phyloP scores from a whole-genome alignment of 345 rosid species.

The Carallia brachiata region DNA sequence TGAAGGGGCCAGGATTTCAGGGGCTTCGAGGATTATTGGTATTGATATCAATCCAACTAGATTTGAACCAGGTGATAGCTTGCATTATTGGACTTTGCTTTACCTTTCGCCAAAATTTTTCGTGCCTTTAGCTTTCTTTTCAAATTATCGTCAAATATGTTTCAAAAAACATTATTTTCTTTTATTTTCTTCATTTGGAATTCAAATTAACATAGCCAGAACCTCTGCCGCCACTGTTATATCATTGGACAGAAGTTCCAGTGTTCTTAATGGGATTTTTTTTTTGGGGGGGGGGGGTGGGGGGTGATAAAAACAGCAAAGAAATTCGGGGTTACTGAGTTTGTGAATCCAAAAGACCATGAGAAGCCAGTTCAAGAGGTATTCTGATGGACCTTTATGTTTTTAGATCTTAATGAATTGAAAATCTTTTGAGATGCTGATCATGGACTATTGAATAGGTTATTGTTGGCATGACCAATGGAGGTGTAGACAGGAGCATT shows the following conservation, averaged over 20 bases:
- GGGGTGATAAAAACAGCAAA: conserved; percentile 26
- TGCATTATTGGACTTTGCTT: not conserved
- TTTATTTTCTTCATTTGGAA: too few species aligned
- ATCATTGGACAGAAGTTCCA: not conserved
- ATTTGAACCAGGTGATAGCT: conserved; percentile 27
- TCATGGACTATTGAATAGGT: conserved; percentile 27
- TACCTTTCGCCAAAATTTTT: not conserved
- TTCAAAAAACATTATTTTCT: too few species aligned
- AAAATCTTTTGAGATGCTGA: not conserved
- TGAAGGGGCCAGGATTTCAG: conserved; percentile 37
- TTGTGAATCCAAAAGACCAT: conserved; percentile 45
- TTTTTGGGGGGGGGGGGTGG: not conserved
- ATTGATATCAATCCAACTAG: conserved; percentile 33
- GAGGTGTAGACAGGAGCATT: conserved; percentile 78
- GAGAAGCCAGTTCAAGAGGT: conserved; percentile 45
- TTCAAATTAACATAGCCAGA: too few species aligned
- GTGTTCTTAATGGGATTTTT: not conserved
- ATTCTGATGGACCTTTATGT: not conserved
- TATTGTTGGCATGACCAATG: conserved; percentile 66
- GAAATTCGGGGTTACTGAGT: conserved; percentile 44
- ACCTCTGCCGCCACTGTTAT: not conserved
- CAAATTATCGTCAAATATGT: too few species aligned
- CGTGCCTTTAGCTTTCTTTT: too few species aligned
- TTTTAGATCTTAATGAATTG: not conserved
- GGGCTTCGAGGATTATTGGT: conserved; percentile 42